Percentiles rank a stretch among this genome's conserved stretches.
phyloP scores from a whole-genome alignment of 345 rosid genomes.

The Zanthoxylum bungeanum region DNA sequence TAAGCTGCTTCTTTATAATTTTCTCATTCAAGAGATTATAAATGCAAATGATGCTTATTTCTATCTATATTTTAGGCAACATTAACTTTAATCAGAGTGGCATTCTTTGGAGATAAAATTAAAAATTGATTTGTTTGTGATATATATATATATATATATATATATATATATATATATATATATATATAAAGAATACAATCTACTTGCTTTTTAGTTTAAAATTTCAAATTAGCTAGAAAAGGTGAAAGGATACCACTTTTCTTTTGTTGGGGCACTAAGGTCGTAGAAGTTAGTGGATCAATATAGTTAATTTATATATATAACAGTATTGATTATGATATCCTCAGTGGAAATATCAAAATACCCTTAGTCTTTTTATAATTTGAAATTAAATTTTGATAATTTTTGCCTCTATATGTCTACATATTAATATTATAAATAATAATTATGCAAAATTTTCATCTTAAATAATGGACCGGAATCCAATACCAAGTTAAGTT shows the following conservation, averaged over 20 bases:
- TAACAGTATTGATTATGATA: slow-evolving; percentile 26
- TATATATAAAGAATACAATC: slow-evolving; percentile 25
- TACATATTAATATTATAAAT: too few relatives aligned
- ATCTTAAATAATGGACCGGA: too few relatives aligned
- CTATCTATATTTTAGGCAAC: slow-evolving; percentile 5
- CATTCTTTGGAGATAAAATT: background rate
- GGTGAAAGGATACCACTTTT: slow-evolving; percentile 51
- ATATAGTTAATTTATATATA: slow-evolving; percentile 7
- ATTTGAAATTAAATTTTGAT: background rate
- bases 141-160: too few relatives aligned
- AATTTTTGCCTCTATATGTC: background rate
- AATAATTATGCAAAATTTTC: too few relatives aligned
- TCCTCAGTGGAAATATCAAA: slow-evolving; percentile 21
- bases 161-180: too few relatives aligned
- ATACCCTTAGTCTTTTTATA: slow-evolving; percentile 17
- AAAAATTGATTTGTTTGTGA: slow-evolving; percentile 21
- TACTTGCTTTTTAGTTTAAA: slow-evolving; percentile 26
- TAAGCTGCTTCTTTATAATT: slow-evolving; percentile 4
- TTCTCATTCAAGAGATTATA: slow-evolving; percentile 12
- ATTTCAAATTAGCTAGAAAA: slow-evolving; percentile 30
- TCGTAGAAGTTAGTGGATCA: slow-evolving; percentile 53
- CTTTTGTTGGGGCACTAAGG: slow-evolving; percentile 62
- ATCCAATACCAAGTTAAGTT: too few relatives aligned
- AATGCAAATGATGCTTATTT: slow-evolving; percentile 19
- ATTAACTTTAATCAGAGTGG: background rate